Conservation (phyloP, 768 basidiomycete genomes). For the Amanita jacksonii region DNA sequence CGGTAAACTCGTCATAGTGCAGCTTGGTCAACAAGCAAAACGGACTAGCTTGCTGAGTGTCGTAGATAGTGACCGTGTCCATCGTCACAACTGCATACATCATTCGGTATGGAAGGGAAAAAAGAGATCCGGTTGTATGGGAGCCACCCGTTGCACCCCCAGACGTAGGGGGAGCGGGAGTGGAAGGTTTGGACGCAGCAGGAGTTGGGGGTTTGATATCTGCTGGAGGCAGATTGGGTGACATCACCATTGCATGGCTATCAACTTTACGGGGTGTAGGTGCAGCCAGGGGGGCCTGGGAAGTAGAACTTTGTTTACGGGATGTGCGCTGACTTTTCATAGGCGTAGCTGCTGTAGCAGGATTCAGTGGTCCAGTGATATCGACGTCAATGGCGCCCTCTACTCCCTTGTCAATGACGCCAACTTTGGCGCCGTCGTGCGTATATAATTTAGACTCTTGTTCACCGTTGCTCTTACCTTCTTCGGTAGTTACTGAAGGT, state of each 20-base stretch:
- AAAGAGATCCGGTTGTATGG: constrained; percentile 50
- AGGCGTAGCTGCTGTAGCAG: constrained; percentile 6
- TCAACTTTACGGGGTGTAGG: constrained; percentile 36
- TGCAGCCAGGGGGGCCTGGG: constrained; percentile 27
- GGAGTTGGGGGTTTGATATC: constrained; percentile 54
- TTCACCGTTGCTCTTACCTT: constrained; percentile 15
- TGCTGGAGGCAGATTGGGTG: constrained; percentile 31
- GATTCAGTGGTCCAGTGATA: constrained; percentile 29
- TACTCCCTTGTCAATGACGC: constrained; percentile 47
- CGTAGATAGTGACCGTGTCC: constrained; percentile 91
- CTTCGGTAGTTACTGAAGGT: constrained; percentile 23
- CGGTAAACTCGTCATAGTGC: constrained; percentile 97
- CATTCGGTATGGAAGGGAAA: constrained; percentile 89
- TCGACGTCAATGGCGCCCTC: constrained; percentile 58
- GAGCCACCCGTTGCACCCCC: constrained; percentile 1
- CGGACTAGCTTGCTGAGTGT: constrained; percentile 92
- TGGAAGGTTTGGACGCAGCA: constrained; percentile 43
- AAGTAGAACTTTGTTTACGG: constrained; percentile 3
- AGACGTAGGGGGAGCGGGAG: constrained; percentile 28
- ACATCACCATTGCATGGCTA: constrained; percentile 14
- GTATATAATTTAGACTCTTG: constrained; percentile 26
- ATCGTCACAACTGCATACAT: constrained; percentile 93
- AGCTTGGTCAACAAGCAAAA: constrained; percentile 87
- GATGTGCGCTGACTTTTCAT: constrained; percentile 22
- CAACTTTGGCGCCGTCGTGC: constrained; percentile 5